phyloP scores from a whole-genome alignment of 2,329 filamentous ascomycete genomes.

The Pyrenochaeta sp. region DNA sequence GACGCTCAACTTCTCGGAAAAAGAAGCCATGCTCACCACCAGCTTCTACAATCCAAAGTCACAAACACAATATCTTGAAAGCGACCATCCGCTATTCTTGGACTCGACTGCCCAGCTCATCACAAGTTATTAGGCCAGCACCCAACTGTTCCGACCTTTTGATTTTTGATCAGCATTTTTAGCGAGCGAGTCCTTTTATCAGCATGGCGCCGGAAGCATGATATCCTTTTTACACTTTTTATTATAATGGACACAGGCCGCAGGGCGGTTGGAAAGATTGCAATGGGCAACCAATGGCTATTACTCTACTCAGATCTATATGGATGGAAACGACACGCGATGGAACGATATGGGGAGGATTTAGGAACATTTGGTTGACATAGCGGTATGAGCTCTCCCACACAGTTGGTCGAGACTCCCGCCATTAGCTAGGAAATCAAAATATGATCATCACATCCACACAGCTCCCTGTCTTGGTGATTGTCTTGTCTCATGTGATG shows the following conservation, averaged over 20 bases:
- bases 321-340: constrained; percentile 10
- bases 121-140: constrained; percentile 48
- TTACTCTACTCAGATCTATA: constrained; percentile 34
- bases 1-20: constrained; percentile 55
- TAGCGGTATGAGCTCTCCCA: constrained; percentile 35
- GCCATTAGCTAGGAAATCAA: constrained; percentile 33
- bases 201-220: constrained; percentile 41
- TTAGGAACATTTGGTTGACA: constrained; percentile 12
- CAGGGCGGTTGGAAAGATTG: constrained; percentile 13
- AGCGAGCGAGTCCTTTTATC: constrained; percentile 46
- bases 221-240: constrained; percentile 35
- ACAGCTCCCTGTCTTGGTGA: constrained; percentile 14
- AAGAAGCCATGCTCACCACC: constrained; percentile 57
- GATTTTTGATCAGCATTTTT: constrained; percentile 47
- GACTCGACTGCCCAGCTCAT: constrained; percentile 51
- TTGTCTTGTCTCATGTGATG: constrained; percentile 24
- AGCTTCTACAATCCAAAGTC: constrained; percentile 52
- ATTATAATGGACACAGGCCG: constrained; percentile 20
- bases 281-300: constrained; percentile 14
- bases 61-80: constrained; percentile 46
- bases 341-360: constrained; percentile 4
- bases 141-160: constrained; percentile 33
- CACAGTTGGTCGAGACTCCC: constrained; percentile 34
- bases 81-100: constrained; percentile 51
- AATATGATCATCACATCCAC: constrained; percentile 25